Base-by-base conservation (phyloP, 139 green algal species). In the Chlorella sp. region DNA sequence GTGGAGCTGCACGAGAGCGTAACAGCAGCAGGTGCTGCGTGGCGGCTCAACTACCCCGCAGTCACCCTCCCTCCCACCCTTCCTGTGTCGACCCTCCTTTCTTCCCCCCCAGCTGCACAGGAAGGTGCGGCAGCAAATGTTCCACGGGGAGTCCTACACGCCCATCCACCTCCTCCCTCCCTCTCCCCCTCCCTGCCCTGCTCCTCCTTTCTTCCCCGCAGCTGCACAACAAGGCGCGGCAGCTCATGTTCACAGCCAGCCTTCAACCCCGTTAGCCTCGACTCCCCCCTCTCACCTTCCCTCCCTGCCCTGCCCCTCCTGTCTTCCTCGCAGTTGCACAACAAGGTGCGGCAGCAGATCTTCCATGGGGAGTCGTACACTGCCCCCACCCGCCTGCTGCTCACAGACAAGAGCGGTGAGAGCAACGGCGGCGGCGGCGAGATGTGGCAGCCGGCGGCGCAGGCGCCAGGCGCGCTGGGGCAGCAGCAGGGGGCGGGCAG, bases 161-260 rank as follows among this genome's bases (percentile, higher is more conserved):
- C n/a, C n/a, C n/a, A n/a, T n/a, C n/a, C n/a, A n/a, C n/a, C n/a
- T n/a, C n/a, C n/a, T n/a, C 68, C 68, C 68, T 22, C 21, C 68
- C 18, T 77, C 22, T 77, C 22, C 60, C 14, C 18, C 60, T 68
- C 61, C 77, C 1, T 21, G 26, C 61, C 7, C 79, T 11, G 37
- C 77, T n/a, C 21, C 37, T 37, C 18, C 82, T 66, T 80, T 11
- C 40, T 66, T 9, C 78, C 40, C 78, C 34, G 21, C 39, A 95
- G 32, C 90, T 99, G 83, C 97, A 99, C 92, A 94, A 95, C 87
- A 95, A 94, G 39, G 88, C 96, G 34, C 89, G 96, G 61, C 86
- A 93, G 32, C 91, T 95, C 79, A 80, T 97, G 60, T 95, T 96
- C 64, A 91, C 68, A 37, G 76, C 0, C 36, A 89, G 1, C 39